phyloP scores from a whole-genome alignment of 2,329 filamentous ascomycete species.

The Simplicillium aogashimaense region DNA sequence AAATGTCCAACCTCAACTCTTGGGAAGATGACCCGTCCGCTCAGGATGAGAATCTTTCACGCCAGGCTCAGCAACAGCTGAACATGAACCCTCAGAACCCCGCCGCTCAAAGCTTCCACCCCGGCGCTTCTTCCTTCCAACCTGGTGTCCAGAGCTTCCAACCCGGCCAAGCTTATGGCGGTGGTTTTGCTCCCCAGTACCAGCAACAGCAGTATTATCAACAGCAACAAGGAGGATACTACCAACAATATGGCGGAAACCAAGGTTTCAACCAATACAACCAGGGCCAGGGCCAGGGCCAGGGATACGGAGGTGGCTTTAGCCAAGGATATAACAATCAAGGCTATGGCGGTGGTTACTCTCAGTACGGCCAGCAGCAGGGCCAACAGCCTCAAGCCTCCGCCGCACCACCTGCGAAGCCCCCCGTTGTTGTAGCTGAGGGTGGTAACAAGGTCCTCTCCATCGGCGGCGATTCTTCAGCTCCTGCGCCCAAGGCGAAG shows the following conservation, averaged over 20 bases:
- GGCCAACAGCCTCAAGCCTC: slow-evolving; percentile 32
- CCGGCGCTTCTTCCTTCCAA: slow-evolving; percentile 46
- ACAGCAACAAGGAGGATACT: slow-evolving; percentile 45
- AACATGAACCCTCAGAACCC: slow-evolving; percentile 53
- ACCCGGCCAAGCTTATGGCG: slow-evolving; percentile 58
- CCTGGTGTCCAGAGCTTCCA: slow-evolving; percentile 63
- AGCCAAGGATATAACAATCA: slow-evolving; percentile 41
- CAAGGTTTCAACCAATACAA: slow-evolving; percentile 34
- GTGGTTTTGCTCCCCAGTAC: slow-evolving; percentile 45
- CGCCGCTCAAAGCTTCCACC: slow-evolving; percentile 35
- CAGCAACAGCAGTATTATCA: slow-evolving; percentile 41
- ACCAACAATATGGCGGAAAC: slow-evolving; percentile 44
- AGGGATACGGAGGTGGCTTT: slow-evolving; percentile 39
- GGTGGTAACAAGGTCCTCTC: slow-evolving; percentile 52
- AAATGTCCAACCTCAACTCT: slow-evolving; percentile 84
- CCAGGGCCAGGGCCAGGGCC: slow-evolving; percentile 19
- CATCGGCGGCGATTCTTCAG: slow-evolving; percentile 40
- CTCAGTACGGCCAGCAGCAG: slow-evolving; percentile 40
- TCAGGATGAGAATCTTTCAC: slow-evolving; percentile 69
- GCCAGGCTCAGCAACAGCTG: slow-evolving; percentile 66
- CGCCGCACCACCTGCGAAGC: slow-evolving; percentile 28
- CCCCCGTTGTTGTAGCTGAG: slow-evolving; percentile 31
- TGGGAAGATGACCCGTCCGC: slow-evolving; percentile 84
- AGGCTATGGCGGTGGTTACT: slow-evolving; percentile 34
- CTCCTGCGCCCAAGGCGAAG: slow-evolving; percentile 43